Conservation (phyloP, 345 rosid species). For the Microcos paniculata region DNA sequence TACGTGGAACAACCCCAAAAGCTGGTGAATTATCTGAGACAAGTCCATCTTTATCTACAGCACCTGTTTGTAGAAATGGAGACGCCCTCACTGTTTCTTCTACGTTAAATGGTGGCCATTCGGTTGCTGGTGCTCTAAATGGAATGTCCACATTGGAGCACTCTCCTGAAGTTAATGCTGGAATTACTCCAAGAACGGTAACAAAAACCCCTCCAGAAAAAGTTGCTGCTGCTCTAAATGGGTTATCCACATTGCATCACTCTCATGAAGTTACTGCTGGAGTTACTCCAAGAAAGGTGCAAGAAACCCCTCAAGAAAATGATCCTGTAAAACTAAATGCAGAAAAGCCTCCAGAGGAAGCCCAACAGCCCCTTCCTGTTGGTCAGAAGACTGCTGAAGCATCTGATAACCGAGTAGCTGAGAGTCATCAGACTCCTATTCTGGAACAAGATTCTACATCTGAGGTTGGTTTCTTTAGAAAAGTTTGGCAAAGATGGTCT, state of each 20-base stretch:
- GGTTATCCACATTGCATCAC: slow-evolving; percentile 3
- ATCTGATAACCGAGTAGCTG: slow-evolving; percentile 9
- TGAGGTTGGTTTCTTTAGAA: slow-evolving; percentile 39
- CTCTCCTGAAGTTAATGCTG: slow-evolving; percentile 15
- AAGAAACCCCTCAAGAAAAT: slow-evolving; percentile 17
- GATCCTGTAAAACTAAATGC: slow-evolving; percentile 8
- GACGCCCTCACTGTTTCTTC: slow-evolving; percentile 9
- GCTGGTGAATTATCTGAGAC: slow-evolving; percentile 31
- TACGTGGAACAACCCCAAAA: slow-evolving; percentile 30
- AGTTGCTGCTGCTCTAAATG: slow-evolving; percentile 24
- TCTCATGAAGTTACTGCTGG: slow-evolving; percentile 18
- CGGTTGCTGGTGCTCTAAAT: slow-evolving; percentile 23
- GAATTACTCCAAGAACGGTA: slow-evolving; percentile 18
- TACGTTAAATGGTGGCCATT: slow-evolving; percentile 20
- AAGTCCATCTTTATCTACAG: slow-evolving; percentile 5
- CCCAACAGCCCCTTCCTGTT: slow-evolving; percentile 22
- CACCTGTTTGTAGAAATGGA: slow-evolving; percentile 12
- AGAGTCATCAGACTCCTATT: slow-evolving; percentile 16
- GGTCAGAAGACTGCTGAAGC: slow-evolving; percentile 18
- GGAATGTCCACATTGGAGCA: slow-evolving; percentile 7
- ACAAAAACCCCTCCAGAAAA: slow-evolving; percentile 18
- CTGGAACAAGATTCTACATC: slow-evolving; percentile 32
- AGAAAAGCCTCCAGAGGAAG: not conserved
- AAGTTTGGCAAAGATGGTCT: slow-evolving; percentile 48
- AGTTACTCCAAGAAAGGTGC: slow-evolving; percentile 18